Evolutionary conservation across 2,329 filamentous ascomycete species (phyloP), one percentile per base, ranked within the genome.

Genomic region (Trichoderma oligosporum): DNA sequence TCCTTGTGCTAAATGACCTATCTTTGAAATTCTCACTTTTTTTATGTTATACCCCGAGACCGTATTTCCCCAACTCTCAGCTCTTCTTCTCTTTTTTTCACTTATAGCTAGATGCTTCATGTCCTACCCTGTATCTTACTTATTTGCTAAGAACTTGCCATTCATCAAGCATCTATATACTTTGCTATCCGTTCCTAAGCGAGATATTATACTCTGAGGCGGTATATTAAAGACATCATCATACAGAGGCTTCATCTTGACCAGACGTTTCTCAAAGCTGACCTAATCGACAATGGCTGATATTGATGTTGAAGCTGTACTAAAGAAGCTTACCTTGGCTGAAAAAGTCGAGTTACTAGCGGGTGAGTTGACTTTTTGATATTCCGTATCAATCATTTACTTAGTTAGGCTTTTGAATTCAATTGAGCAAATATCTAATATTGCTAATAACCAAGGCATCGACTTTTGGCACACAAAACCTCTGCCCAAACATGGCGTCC

Each of bases 391-490:
- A n/a, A n/a, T n/a, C n/a, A n/a, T n/a, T n/a, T n/a, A n/a, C n/a
- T n/a, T n/a, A n/a, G n/a, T n/a, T n/a, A n/a, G n/a, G n/a, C n/a
- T n/a, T n/a, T n/a, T n/a, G n/a, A n/a, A n/a, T n/a, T n/a, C n/a
- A n/a, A n/a, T n/a, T n/a, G 1, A 25, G 7, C 25, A 5, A 0
- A 1, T 9, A 14, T 29, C n/a, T 20, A 6, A 55, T 35, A 18
- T n/a, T n/a, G n/a, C n/a, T 20, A 7, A 16, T 1, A 25, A 20
- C 2, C 18, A 5, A 80, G 83, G 83, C 57, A 78, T 81, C 62
- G 85, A 88, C 70, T 87, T 87, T 65, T 89, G 86, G 86, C 83
- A 87, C 65, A 86, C 85, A 31, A 80, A 82, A 62, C 70, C 80
- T 12, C 74, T 88, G 6, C 81, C 82, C 8, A 68, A 82, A 20